A percentile compares a stretch with the other conserved stretches of the same genome.
These are phyloP conservation scores for Symbiodinium natans DNA, from an alignment of 73 alveolate genomes.

Conservation along the genomic window DNA sequence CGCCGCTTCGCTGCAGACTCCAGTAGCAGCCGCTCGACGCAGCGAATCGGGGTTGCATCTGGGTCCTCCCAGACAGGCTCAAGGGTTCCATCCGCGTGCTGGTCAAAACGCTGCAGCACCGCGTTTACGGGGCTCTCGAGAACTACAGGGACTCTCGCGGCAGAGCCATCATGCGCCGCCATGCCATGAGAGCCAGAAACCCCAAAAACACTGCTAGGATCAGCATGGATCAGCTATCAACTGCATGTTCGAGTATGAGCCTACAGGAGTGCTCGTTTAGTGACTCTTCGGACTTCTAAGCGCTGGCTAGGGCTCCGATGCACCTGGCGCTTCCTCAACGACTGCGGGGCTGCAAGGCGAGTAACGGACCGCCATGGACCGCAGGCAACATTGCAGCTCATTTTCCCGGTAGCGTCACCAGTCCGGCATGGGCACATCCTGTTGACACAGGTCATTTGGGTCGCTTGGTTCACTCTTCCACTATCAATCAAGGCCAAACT, in stretches of 20 bases:
- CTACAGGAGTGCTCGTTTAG: too few relatives aligned
- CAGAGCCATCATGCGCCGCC: not conserved
- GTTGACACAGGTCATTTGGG: not conserved
- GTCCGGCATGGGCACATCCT: not conserved
- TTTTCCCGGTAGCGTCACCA: not conserved
- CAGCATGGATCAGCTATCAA: too few relatives aligned
- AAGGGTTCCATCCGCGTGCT: not conserved
- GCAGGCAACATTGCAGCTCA: too few relatives aligned
- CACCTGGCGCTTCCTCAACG: too few relatives aligned
- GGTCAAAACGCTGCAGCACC: conserved; percentile 4
- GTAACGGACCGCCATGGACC: too few relatives aligned
- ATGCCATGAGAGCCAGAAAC: too few relatives aligned
- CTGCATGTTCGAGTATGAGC: too few relatives aligned
- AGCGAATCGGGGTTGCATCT: not conserved
- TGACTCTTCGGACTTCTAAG: too few relatives aligned
- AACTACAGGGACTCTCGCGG: not conserved
- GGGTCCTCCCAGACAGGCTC: conserved; percentile 6
- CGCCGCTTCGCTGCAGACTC: not conserved
- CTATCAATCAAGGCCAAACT: too few relatives aligned
- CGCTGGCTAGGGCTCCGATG: too few relatives aligned
- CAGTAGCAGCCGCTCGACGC: not conserved
- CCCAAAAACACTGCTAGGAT: too few relatives aligned
- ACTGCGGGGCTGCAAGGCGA: not conserved
- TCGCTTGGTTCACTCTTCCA: too few relatives aligned
- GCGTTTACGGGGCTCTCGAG: not conserved